phyloP scores from a whole-genome alignment of 2,329 filamentous ascomycete genomes.

The Amauroascus niger region DNA sequence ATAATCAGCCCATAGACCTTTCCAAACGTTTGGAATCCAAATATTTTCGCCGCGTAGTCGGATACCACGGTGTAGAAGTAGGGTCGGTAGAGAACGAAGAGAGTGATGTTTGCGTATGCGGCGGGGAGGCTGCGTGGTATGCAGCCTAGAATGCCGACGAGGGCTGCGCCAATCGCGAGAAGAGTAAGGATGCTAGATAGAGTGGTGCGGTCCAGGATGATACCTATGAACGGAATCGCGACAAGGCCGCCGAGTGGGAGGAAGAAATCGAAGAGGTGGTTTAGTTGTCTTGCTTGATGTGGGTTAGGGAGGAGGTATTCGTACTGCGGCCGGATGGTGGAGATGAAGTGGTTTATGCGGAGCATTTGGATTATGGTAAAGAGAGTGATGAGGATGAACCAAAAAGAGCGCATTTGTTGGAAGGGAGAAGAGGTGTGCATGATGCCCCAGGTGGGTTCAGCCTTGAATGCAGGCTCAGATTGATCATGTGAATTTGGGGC shows the following conservation, averaged over 20 bases:
- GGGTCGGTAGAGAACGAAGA: conserved; percentile 81
- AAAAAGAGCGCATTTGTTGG: conserved; percentile 67
- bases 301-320: conserved; percentile 59
- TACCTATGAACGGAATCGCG: conserved; percentile 74
- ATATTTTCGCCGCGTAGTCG: conserved; percentile 84
- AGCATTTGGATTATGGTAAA: conserved; percentile 68
- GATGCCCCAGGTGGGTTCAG: conserved; percentile 65
- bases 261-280: conserved; percentile 74
- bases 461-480: conserved; percentile 43
- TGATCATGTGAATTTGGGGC: background rate
- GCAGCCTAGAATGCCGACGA: conserved; percentile 66
- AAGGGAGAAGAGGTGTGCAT: conserved; percentile 63
- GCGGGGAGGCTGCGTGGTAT: conserved; percentile 59
- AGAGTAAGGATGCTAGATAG: conserved; percentile 60
- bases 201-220: conserved; percentile 65
- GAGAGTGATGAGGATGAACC: conserved; percentile 72
- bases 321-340: conserved; percentile 73
- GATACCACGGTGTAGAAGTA: conserved; percentile 88
- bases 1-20: conserved; percentile 88
- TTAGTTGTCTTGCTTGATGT: conserved; percentile 56
- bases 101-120: conserved; percentile 60
- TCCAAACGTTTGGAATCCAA: conserved; percentile 83
- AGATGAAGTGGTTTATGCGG: conserved; percentile 81
- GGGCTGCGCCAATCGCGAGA: conserved; percentile 61
- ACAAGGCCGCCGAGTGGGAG: conserved; percentile 71